Percentiles rank a stretch among this genome's conserved stretches.
Conservation (phyloP, 73 alveolate genomes). For the Strombidium stylifer region DNA sequence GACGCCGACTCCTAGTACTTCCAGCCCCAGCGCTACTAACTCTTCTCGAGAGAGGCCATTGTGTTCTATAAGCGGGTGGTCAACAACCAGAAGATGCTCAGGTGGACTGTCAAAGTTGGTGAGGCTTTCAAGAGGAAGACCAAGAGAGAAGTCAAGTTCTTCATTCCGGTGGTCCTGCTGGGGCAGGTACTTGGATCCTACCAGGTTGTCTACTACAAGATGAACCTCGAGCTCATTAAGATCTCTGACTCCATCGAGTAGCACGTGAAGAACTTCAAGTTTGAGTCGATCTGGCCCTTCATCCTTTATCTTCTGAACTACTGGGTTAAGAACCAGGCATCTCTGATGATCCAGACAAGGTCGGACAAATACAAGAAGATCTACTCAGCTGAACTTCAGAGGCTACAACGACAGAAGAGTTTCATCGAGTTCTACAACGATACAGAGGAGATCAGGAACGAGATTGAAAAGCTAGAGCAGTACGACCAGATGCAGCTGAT, state of each 20-base stretch:
- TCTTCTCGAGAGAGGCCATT: conserved; percentile 47
- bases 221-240: conserved; percentile 49
- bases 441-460: no score
- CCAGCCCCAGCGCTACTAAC: conserved; percentile 8
- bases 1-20: conserved; percentile 24
- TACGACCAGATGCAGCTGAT: no score
- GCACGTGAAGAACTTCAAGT: conserved; percentile 1
- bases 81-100: conserved; percentile 3
- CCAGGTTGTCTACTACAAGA: conserved; percentile 18
- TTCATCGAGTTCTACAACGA: no score
- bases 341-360: conserved; percentile 9
- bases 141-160: conserved; percentile 37
- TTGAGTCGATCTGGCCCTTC: conserved; percentile 61
- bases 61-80: conserved; percentile 43
- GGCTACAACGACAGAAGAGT: no score
- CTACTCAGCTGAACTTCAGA: neutral
- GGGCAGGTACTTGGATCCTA: no score
- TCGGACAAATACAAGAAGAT: neutral
- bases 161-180: conserved; percentile 21
- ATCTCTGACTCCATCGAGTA: conserved; percentile 32
- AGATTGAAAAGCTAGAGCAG: no score
- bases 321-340: conserved; percentile 53
- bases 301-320: conserved; percentile 43
- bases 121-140: conserved; percentile 37
- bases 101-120: conserved; percentile 48